Conservation (phyloP, 345 rosid genomes). For the Barbarea vulgaris region DNA sequence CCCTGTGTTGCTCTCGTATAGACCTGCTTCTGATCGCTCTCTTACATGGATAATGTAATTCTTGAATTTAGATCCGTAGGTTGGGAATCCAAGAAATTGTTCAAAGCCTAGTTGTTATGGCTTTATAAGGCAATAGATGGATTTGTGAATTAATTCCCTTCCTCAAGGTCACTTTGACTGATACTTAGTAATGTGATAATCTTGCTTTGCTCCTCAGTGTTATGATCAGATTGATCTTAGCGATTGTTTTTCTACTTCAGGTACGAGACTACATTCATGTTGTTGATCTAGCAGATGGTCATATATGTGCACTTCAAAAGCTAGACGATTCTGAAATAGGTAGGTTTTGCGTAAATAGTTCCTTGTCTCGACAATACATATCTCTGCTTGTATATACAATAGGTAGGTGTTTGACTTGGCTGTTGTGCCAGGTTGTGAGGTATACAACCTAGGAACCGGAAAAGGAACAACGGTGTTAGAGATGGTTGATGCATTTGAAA, state of each 20-base stretch:
- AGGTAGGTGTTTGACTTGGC: not conserved
- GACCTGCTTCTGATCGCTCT: not conserved
- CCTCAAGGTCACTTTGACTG: not conserved
- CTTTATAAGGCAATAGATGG: not conserved
- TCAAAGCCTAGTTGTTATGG: slow-evolving; percentile 1
- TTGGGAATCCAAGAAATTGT: slow-evolving; percentile 19
- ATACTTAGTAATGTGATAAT: slow-evolving; percentile 7
- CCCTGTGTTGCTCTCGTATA: not conserved
- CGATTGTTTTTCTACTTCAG: slow-evolving; percentile 41
- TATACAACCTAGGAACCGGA: slow-evolving; percentile 93
- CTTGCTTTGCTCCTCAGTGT: not conserved
- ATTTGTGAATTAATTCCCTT: not conserved
- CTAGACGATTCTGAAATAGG: slow-evolving; percentile 73
- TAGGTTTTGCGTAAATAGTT: slow-evolving; percentile 25
- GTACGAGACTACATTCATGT: slow-evolving; percentile 98
- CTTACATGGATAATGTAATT: not conserved
- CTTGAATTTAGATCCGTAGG: slow-evolving; percentile 3
- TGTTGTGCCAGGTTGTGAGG: slow-evolving; percentile 74
- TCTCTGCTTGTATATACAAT: not conserved
- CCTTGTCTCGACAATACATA: not conserved
- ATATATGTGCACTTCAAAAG: slow-evolving; percentile 80
- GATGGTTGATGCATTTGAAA: slow-evolving; percentile 95
- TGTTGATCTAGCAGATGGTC: slow-evolving; percentile 92
- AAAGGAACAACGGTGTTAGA: slow-evolving; percentile 96
- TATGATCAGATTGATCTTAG: slow-evolving; percentile 14